These are phyloP conservation scores for Cryptococcus wingfieldii DNA, from an alignment of 1,284 basidiomycete species.

Conservation along the genomic window DNA sequence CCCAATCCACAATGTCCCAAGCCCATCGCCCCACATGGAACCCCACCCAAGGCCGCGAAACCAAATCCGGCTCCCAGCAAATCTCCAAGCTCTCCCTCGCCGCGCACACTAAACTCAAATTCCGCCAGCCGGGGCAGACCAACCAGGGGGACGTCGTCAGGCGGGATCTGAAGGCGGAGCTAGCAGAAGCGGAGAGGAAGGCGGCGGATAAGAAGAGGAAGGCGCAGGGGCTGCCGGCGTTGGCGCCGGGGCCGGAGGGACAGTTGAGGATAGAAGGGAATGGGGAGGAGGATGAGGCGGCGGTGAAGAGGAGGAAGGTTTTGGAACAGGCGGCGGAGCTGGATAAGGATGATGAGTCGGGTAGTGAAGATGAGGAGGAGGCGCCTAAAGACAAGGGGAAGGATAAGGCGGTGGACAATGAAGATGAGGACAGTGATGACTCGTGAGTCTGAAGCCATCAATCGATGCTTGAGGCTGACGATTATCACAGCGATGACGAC, in stretches of 20 bases:
- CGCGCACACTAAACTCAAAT: constrained; percentile 91
- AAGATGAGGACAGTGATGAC: constrained; percentile 30
- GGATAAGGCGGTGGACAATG: constrained; percentile 45
- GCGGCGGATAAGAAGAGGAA: constrained; percentile 84
- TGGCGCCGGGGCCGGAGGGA: constrained; percentile 34
- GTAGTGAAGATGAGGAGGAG: constrained; percentile 55
- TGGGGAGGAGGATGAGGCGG: constrained; percentile 66
- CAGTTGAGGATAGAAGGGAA: constrained; percentile 40
- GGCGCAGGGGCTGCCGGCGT: constrained; percentile 62
- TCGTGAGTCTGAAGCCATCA: constrained; percentile 15
- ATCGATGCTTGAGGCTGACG: constrained; percentile 1
- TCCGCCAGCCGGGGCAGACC: constrained; percentile 84
- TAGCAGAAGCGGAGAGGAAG: constrained; percentile 74
- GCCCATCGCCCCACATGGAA: constrained; percentile 50
- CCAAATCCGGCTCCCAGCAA: constrained; percentile 78
- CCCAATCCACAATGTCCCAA: constrained; percentile 39
- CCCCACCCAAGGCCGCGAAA: constrained; percentile 48
- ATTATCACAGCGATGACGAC: constrained; percentile 48
- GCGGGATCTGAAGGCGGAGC: constrained; percentile 73
- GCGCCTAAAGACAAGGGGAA: constrained; percentile 36
- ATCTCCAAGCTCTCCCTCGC: constrained; percentile 87
- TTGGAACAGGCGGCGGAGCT: constrained; percentile 75
- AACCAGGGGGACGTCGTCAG: constrained; percentile 67
- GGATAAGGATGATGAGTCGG: constrained; percentile 78
- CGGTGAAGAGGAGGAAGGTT: constrained; percentile 70